Evolutionary conservation across 2,329 filamentous ascomycete genomes (phyloP).

Genomic region (Arthrobotrys entomopaga): DNA sequence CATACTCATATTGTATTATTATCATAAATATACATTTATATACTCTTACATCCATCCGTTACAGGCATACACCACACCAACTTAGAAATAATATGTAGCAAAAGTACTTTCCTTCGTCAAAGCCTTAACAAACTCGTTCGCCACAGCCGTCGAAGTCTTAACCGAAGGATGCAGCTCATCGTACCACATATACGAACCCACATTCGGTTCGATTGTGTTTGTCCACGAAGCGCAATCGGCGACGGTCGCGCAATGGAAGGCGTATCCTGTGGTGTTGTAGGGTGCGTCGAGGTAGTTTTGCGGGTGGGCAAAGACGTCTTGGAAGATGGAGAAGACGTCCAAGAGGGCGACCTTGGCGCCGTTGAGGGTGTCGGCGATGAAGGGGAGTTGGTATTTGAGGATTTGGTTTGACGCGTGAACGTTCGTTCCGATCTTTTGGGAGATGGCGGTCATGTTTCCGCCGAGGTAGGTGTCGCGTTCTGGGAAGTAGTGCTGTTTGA

Average conservation of each 20-base stretch:
- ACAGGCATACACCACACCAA: background rate
- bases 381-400: conserved; percentile 43
- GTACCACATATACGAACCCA: conserved; percentile 74
- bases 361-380: conserved; percentile 48
- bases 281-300: conserved; percentile 71
- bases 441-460: conserved; percentile 49
- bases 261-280: conserved; percentile 70
- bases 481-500: conserved; percentile 62
- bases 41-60: background rate
- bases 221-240: conserved; percentile 57
- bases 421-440: conserved; percentile 41
- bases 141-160: conserved; percentile 38
- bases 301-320: conserved; percentile 73
- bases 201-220: conserved; percentile 62
- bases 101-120: conserved; percentile 50
- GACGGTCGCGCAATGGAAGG: conserved; percentile 67
- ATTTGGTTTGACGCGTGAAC: conserved; percentile 44
- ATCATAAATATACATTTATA: conserved; percentile 38
- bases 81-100: conserved; percentile 49
- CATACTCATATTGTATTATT: conserved; percentile 23
- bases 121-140: conserved; percentile 44
- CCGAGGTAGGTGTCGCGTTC: conserved; percentile 44
- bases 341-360: conserved; percentile 73
- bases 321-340: conserved; percentile 68
- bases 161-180: conserved; percentile 77